phyloP scores from a whole-genome alignment of 371 early-diverging fungal genomes.

The Gilbertella persicaria region DNA sequence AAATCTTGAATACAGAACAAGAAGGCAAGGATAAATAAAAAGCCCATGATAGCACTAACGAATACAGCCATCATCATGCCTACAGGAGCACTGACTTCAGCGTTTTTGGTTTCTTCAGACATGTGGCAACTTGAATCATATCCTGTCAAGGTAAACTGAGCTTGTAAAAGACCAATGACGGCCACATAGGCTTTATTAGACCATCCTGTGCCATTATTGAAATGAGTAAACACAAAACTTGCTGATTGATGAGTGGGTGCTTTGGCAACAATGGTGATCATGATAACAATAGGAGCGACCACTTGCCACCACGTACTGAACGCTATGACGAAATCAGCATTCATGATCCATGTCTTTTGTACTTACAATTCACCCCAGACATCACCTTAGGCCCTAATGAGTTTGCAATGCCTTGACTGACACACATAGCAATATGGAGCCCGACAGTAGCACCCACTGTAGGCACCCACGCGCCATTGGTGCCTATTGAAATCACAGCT shows the following conservation, averaged over 20 bases:
- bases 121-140: slow-evolving; percentile 74
- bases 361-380: slow-evolving; percentile 50
- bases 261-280: slow-evolving; percentile 33
- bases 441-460: slow-evolving; percentile 43
- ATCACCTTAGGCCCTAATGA: slow-evolving; percentile 52
- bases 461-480: slow-evolving; percentile 41
- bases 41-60: slow-evolving; percentile 44
- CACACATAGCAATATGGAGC: slow-evolving; percentile 53
- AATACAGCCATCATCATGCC: slow-evolving; percentile 26
- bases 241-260: slow-evolving; percentile 50
- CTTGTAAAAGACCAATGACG: slow-evolving; percentile 35
- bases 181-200: slow-evolving; percentile 27
- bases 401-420: slow-evolving; percentile 59
- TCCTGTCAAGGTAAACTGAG: slow-evolving; percentile 49
- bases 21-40: slow-evolving; percentile 40
- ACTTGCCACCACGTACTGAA: slow-evolving; percentile 48
- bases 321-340: slow-evolving; percentile 11
- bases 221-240: slow-evolving; percentile 46
- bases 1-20: slow-evolving; percentile 48
- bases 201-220: slow-evolving; percentile 42
- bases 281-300: slow-evolving; percentile 32
- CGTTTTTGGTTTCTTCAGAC: slow-evolving; percentile 69
- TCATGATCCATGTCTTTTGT: no score
- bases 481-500: slow-evolving; percentile 49
- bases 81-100: slow-evolving; percentile 58